Evolutionary conservation across 2,329 filamentous ascomycete genomes (phyloP), one percentile per base, ranked within the genome.

Genomic region (Cladorrhinum sp.): DNA sequence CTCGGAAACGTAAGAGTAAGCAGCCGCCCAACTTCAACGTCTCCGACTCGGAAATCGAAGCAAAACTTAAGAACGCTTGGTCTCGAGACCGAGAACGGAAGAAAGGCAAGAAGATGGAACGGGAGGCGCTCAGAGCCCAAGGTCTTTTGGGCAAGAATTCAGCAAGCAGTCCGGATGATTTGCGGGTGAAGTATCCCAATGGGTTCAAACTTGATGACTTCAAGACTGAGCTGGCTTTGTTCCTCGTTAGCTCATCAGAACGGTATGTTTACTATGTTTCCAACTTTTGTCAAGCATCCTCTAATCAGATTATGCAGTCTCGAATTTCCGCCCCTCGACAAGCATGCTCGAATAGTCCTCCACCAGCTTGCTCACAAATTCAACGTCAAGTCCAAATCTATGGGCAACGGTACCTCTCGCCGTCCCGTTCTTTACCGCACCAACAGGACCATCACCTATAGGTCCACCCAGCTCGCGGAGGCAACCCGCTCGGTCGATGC

Each of bases 241-340:
- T 97, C 71, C 75, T 97, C 22, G 72, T 85, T 24, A 82, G 86
- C 20, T 74, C 81, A 1, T 81, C 83, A 56, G 79, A 86, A 67
- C 87, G 81, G 87, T 92, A 77, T 69, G 55, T 29, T 69, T 38
- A 16, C 18, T 57, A 24, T 25, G 29, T 10, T 7, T 8, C 41
- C 2, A 16, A 16, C 3, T 50, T 51, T 13, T 16, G 10, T 9
- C 29, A 13, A 24, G 16, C 38, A 4, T 48, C 10, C 13, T 24
- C 10, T 38, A 55, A 51, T 10, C 10, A 32, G 22, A 7, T 27
- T 12, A 29, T 57, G 27, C 64, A 92, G 90, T 50, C 79, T 95
- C 5, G 78, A 85, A 3, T 79, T 98, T 23, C 91, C 93, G 2
- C 91, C 93, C 0, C 96, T 98, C 87, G 86, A 91, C 59, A 91